A percentile compares a stretch with the other conserved stretches of the same genome.
Conservation (phyloP, 164 flowering plant species). For the Protea cynaroides region DNA sequence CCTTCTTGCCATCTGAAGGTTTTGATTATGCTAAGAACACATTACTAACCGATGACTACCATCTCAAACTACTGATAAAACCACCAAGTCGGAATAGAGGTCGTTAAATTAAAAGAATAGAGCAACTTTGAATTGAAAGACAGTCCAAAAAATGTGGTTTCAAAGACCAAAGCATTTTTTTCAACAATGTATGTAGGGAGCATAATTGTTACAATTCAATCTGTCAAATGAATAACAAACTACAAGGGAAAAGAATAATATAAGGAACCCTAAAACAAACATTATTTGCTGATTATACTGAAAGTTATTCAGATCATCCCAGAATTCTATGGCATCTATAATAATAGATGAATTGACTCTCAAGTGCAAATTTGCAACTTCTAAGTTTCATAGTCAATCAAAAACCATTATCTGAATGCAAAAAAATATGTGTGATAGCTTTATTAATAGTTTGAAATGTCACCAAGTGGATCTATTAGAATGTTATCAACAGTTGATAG, state of each 20-base stretch:
- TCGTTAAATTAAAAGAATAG: not conserved
- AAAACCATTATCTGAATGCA: not conserved
- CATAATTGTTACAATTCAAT: not conserved
- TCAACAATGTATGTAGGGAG: not conserved
- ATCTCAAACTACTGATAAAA: too few relatives aligned
- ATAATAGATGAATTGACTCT: not conserved
- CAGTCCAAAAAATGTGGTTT: not conserved
- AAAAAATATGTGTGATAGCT: not conserved
- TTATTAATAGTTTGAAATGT: not conserved
- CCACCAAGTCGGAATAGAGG: not conserved
- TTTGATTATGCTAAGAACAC: too few relatives aligned
- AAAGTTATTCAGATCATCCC: not conserved
- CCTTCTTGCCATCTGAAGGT: too few relatives aligned
- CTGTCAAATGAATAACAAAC: not conserved
- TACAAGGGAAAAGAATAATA: too few relatives aligned
- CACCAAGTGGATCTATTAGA: not conserved
- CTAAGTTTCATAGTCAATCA: not conserved
- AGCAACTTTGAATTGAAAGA: not conserved
- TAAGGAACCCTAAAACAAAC: too few relatives aligned
- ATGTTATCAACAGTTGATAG: not conserved
- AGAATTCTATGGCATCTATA: not conserved
- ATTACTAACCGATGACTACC: too few relatives aligned
- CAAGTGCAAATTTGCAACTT: not conserved
- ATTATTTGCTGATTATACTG: not conserved
- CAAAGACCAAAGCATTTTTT: not conserved